phyloP scores from a whole-genome alignment of 257 asterid genomes.

The Solanum chiquidenum region DNA sequence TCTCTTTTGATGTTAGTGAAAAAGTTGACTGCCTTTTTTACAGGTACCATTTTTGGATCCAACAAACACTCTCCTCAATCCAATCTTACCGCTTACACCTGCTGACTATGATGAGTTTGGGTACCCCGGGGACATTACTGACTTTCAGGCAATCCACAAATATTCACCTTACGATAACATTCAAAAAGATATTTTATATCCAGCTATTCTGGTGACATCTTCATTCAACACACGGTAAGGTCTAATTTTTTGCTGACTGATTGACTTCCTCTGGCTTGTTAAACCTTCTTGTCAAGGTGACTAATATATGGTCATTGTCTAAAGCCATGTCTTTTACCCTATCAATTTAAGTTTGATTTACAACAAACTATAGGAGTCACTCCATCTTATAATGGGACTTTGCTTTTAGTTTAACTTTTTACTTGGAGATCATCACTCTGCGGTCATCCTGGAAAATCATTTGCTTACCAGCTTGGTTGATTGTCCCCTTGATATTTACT shows the following conservation, averaged over 20 bases:
- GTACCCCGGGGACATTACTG: slow-evolving; percentile 76
- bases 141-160: slow-evolving; percentile 73
- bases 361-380: not conserved
- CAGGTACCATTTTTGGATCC: slow-evolving; percentile 94
- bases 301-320: not conserved
- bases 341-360: not conserved
- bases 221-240: slow-evolving; percentile 71
- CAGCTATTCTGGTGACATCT: slow-evolving; percentile 65
- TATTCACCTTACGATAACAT: slow-evolving; percentile 91
- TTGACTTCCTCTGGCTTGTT: not conserved
- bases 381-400: not conserved
- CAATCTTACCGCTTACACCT: slow-evolving; percentile 66
- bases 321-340: not conserved
- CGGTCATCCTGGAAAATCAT: not conserved
- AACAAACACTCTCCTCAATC: slow-evolving; percentile 64
- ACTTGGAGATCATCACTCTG: not conserved
- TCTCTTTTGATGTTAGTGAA: not conserved
- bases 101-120: slow-evolving; percentile 93
- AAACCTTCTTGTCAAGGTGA: not conserved
- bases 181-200: slow-evolving; percentile 43
- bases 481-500: not conserved
- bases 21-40: not conserved
- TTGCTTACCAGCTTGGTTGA: not conserved
- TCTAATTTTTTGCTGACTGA: not conserved
- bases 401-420: not conserved